Evolutionary conservation across 192 early-diverging fungal genomes (phyloP).

Genomic region (Coemansia sp.): DNA sequence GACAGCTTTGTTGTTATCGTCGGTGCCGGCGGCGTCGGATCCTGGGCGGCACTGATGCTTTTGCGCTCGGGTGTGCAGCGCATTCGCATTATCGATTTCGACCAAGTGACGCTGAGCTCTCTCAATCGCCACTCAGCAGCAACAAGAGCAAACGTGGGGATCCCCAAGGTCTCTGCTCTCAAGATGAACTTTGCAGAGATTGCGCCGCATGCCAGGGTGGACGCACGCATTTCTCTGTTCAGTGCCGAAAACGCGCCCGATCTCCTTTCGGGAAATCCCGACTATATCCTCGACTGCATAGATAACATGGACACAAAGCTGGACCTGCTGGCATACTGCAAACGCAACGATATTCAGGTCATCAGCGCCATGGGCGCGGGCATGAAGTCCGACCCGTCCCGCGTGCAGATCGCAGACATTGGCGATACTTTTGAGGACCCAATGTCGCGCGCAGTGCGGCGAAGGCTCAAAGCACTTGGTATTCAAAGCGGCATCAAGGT

Average conservation of each 20-base stretch:
- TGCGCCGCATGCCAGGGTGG: slow-evolving; percentile 76
- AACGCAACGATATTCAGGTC: slow-evolving; percentile 67
- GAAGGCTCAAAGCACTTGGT: slow-evolving; percentile 66
- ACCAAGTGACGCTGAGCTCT: slow-evolving; percentile 92
- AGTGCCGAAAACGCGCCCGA: slow-evolving; percentile 63
- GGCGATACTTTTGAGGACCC: slow-evolving; percentile 93
- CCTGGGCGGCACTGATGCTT: slow-evolving; percentile 88
- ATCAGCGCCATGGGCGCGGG: slow-evolving; percentile 97
- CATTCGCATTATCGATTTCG: slow-evolving; percentile 93
- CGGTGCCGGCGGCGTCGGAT: slow-evolving; percentile 93
- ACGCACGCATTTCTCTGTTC: slow-evolving; percentile 77
- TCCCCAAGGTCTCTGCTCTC: slow-evolving; percentile 78
- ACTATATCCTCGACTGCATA: slow-evolving; percentile 85
- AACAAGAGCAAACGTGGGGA: slow-evolving; percentile 85
- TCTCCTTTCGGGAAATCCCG: slow-evolving; percentile 70
- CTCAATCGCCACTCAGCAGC: slow-evolving; percentile 95
- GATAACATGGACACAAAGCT: slow-evolving; percentile 96
- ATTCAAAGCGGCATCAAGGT: slow-evolving; percentile 84
- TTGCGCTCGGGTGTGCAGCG: slow-evolving; percentile 81
- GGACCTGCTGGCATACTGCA: slow-evolving; percentile 84
- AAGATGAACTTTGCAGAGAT: slow-evolving; percentile 70
- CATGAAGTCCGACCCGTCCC: slow-evolving; percentile 95
- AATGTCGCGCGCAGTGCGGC: slow-evolving; percentile 81
- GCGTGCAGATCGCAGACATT: slow-evolving; percentile 95
- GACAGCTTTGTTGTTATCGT: slow-evolving; percentile 90